Conservation (phyloP, 129 eudicot species). For the Smallanthus sonchifolius region DNA sequence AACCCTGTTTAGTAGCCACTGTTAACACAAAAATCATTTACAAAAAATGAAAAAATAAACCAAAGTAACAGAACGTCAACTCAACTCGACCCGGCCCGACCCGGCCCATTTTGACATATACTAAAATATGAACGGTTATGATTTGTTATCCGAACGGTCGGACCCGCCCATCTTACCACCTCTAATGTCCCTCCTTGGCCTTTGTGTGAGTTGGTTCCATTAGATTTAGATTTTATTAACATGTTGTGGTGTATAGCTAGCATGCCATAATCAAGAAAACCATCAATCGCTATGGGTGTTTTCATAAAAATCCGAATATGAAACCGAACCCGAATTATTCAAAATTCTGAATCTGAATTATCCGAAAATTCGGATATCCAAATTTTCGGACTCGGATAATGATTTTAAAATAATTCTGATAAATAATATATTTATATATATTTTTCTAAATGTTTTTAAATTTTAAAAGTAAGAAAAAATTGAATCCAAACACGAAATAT, state of each 20-base stretch:
- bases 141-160: background rate
- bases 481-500: too few species aligned
- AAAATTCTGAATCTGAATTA: too few species aligned
- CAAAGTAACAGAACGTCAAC: background rate
- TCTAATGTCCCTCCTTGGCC: background rate
- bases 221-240: constrained; percentile 59
- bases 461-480: too few species aligned
- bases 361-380: too few species aligned
- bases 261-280: constrained; percentile 43
- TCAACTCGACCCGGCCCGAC: background rate
- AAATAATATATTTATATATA: too few species aligned
- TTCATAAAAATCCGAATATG: too few species aligned
- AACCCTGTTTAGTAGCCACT: too few species aligned
- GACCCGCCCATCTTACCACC: background rate
- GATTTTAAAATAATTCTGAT: too few species aligned
- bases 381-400: too few species aligned
- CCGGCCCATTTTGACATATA: background rate
- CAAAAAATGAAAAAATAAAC: background rate
- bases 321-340: too few species aligned
- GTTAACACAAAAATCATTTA: background rate
- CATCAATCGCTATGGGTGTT: too few species aligned
- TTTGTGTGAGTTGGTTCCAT: constrained; percentile 12
- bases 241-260: constrained; percentile 66
- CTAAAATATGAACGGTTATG: background rate
- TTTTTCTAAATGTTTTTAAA: too few species aligned